Conservation (phyloP, 331 rosid genomes). For the Saraca asoca region DNA sequence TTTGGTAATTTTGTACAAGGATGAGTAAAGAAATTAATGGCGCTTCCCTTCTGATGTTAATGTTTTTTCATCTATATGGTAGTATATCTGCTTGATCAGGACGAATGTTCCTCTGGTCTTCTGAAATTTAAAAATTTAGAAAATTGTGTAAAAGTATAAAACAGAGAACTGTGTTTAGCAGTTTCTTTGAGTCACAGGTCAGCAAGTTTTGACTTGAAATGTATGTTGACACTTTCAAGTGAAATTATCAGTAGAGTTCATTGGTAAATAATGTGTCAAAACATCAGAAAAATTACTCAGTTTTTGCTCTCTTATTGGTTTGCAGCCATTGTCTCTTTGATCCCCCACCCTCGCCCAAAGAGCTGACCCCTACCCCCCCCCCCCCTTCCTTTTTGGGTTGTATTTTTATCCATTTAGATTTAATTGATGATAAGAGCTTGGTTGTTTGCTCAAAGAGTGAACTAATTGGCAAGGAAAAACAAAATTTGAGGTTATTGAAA, state of each 20-base stretch:
- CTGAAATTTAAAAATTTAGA: not conserved
- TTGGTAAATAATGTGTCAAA: too few species aligned
- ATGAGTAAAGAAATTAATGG: not conserved
- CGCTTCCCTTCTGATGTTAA: not conserved
- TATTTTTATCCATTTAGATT: slow-evolving; percentile 16
- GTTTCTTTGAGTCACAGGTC: slow-evolving; percentile 10
- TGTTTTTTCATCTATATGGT: not conserved
- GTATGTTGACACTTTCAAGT: not conserved
- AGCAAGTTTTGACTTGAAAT: slow-evolving; percentile 15
- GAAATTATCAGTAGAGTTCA: not conserved
- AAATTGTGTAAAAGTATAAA: not conserved
- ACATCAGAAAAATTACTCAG: not conserved
- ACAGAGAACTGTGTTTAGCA: not conserved
- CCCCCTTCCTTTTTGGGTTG: slow-evolving; percentile 21
- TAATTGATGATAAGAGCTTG: not conserved
- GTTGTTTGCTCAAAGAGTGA: slow-evolving; percentile 17
- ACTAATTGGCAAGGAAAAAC: slow-evolving; percentile 1
- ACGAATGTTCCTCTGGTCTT: not conserved
- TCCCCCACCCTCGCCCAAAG: too few species aligned
- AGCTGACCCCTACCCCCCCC: not conserved
- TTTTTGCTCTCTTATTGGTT: slow-evolving; percentile 4
- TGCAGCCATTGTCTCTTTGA: not conserved
- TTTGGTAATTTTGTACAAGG: not conserved
- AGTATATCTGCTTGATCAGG: not conserved
- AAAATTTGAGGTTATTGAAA: slow-evolving; percentile 17